These are phyloP conservation scores for Mrakia blollopis DNA, from an alignment of 768 basidiomycete species.

Conservation along the genomic window DNA sequence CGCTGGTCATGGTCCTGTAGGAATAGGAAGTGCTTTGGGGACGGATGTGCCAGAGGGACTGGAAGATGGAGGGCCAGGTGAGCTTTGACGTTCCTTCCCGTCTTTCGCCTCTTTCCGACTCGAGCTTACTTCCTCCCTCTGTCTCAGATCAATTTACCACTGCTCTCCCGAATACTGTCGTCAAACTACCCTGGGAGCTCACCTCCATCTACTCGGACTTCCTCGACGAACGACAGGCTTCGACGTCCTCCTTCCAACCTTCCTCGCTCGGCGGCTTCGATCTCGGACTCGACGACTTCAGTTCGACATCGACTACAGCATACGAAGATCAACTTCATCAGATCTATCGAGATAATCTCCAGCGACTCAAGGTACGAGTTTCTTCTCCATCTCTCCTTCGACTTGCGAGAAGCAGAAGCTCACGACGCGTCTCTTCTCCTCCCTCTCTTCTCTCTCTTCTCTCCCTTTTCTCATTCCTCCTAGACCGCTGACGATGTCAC, in stretches of 20 bases:
- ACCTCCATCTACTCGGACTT: slow-evolving; percentile 86
- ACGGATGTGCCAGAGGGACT: slow-evolving; percentile 73
- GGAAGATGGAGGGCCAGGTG: slow-evolving; percentile 3
- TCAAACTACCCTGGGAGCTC: slow-evolving; percentile 95
- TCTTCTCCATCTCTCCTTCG: not conserved
- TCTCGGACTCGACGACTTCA: slow-evolving; percentile 5
- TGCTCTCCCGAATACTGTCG: slow-evolving; percentile 76
- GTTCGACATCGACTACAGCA: not conserved
- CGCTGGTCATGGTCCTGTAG: slow-evolving; percentile 50
- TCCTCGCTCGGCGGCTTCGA: not conserved
- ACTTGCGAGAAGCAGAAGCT: not conserved
- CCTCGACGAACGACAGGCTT: slow-evolving; percentile 46
- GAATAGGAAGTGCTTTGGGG: slow-evolving; percentile 67
- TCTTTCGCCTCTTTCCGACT: not conserved
- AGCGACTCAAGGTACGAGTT: not conserved
- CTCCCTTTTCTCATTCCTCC: not conserved
- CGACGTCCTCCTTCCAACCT: not conserved
- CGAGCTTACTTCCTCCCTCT: not conserved
- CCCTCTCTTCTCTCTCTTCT: not conserved
- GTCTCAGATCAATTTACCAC: slow-evolving; percentile 49
- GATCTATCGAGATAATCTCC: not conserved
- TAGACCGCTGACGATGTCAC: slow-evolving; percentile 96
- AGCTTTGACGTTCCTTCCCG: not conserved
- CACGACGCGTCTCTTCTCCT: not conserved
- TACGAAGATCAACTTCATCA: slow-evolving; percentile 11